Evolutionary conservation across 2,329 filamentous ascomycete genomes (phyloP), one percentile per base, ranked within the genome.

Genomic region (Fusarium tuaranense): DNA sequence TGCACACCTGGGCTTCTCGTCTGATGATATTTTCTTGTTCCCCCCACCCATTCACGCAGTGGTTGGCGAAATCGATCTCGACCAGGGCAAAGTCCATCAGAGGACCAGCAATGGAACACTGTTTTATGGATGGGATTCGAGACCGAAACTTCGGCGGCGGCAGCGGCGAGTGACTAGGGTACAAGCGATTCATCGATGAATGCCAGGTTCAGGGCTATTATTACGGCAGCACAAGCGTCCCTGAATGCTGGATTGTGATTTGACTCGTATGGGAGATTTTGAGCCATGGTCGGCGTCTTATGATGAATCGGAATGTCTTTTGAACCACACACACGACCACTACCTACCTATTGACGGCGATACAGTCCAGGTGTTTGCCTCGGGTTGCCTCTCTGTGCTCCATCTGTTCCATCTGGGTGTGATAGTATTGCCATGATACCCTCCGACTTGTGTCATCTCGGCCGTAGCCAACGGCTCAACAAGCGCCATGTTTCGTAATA

Each of bases 161-260:
- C 65, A 71, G 46, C 48, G 48, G 48, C 48, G 48, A 53, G 67
- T 76, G 76, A 71, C 64, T 78, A 77, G 74, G 76, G 71, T 78
- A 78, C 73, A 78, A 78, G 73, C 76, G 76, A 78, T 76, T 78
- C 75, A 78, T 76, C 69, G 76, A 78, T 78, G 75, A 78, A 78
- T 78, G 76, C 62, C 75, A 78, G 76, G 76, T 71, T 73, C 74
- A 70, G 76, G 76, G 76, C 76, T 75, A 74, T 75, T 78, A 75
- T 78, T 78, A 78, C 75, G 76, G 76, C 76, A 78, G 73, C 65
- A 78, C 69, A 75, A 75, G 67, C 70, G 71, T 78, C 70, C 69
- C 67, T 76, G 73, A 74, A 72, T 69, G 72, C 69, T 68, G 76
- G 76, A 74, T 78, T 79, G 77, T 79, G 77, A 79, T 79, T 78